These are phyloP conservation scores for Cucurbita ficifolia DNA, from an alignment of 306 rosid genomes.

Conservation along the genomic window DNA sequence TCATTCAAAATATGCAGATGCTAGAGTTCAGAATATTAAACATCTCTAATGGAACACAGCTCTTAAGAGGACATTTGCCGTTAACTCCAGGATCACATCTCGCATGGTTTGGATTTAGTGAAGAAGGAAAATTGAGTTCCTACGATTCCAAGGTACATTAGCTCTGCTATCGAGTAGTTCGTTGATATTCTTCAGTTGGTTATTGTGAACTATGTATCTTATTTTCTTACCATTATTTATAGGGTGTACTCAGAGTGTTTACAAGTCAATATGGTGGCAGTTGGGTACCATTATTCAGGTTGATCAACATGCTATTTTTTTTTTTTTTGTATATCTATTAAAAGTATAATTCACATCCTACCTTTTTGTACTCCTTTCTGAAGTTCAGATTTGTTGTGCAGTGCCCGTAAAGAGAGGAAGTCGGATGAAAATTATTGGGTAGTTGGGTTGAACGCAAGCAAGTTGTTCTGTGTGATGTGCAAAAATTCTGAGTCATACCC, in stretches of 20 bases:
- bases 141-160: slow-evolving; percentile 72
- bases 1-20: slow-evolving; percentile 33
- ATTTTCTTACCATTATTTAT: background rate
- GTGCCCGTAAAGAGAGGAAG: slow-evolving; percentile 60
- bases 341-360: background rate
- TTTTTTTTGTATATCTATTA: background rate
- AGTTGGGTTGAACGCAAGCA: slow-evolving; percentile 65
- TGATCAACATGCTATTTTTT: background rate
- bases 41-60: slow-evolving; percentile 35
- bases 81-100: slow-evolving; percentile 75
- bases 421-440: slow-evolving; percentile 78
- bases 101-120: slow-evolving; percentile 85
- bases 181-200: slow-evolving; percentile 1
- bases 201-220: slow-evolving; percentile 9
- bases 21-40: slow-evolving; percentile 58
- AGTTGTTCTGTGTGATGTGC: slow-evolving; percentile 66
- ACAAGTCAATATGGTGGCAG: slow-evolving; percentile 76
- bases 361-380: background rate
- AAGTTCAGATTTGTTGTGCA: slow-evolving; percentile 25
- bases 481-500: slow-evolving; percentile 62
- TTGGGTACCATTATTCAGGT: slow-evolving; percentile 97
- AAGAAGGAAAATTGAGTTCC: slow-evolving; percentile 71
- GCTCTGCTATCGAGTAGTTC: background rate
- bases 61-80: slow-evolving; percentile 54
- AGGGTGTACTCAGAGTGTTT: slow-evolving; percentile 79